These are phyloP conservation scores for Sanghuangporus baumii DNA, from an alignment of 1,284 basidiomycete genomes.

Conservation along the genomic window DNA sequence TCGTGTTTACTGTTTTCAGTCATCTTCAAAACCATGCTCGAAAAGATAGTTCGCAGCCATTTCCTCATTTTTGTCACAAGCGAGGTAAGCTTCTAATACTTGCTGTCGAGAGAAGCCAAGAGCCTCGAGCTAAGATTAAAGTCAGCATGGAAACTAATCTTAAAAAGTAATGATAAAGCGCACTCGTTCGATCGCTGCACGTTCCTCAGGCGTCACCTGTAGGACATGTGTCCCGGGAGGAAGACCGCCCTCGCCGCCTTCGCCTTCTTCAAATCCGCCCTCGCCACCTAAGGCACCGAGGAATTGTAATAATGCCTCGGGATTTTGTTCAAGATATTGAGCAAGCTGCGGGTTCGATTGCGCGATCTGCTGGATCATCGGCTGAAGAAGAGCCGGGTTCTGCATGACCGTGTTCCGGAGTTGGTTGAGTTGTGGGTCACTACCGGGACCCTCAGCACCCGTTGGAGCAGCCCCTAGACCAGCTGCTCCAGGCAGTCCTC, in stretches of 20 bases:
- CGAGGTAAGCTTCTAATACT: constrained; percentile 83
- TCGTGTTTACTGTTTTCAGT: neutral
- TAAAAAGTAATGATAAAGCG: constrained; percentile 17
- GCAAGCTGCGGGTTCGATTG: constrained; percentile 70
- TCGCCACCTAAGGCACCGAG: constrained; percentile 40
- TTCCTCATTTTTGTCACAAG: constrained; percentile 94
- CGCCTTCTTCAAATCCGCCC: constrained; percentile 36
- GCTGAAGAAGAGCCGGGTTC: constrained; percentile 77
- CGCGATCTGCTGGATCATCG: constrained; percentile 79
- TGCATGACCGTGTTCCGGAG: constrained; percentile 65
- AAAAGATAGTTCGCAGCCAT: constrained; percentile 90
- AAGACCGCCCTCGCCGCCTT: constrained; percentile 39
- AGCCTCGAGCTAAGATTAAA: constrained; percentile 57
- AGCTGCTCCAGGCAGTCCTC: constrained; percentile 24
- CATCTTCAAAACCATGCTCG: constrained; percentile 63
- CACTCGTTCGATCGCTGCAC: constrained; percentile 81
- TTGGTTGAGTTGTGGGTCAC: constrained; percentile 54
- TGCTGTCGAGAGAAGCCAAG: constrained; percentile 81
- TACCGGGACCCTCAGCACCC: constrained; percentile 24
- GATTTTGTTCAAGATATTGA: constrained; percentile 60
- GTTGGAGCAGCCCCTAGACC: constrained; percentile 34
- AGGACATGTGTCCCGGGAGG: constrained; percentile 67
- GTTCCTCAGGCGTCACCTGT: constrained; percentile 79
- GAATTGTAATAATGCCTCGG: constrained; percentile 62
- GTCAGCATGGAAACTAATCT: constrained; percentile 13